Conservation (phyloP, 1,284 basidiomycete genomes). For the Apiotrichum gracile region DNA sequence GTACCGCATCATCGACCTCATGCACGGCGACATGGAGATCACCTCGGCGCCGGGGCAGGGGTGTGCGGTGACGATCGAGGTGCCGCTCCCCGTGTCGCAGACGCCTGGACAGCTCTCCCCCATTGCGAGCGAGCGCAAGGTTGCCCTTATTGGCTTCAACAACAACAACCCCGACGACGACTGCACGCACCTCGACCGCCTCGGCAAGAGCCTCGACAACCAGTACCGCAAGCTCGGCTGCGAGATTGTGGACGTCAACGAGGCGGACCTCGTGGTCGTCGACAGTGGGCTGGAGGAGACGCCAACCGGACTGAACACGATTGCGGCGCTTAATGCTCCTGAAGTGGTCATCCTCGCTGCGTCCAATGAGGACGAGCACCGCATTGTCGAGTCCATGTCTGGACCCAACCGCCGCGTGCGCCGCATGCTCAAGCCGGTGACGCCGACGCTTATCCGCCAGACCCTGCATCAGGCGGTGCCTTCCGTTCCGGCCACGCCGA, state of each 20-base stretch:
- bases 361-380: conserved; percentile 15
- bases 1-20: conserved; percentile 41
- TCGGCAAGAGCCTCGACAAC: conserved; percentile 24
- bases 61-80: conserved; percentile 37
- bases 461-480: conserved; percentile 9
- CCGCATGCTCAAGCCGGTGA: conserved; percentile 32
- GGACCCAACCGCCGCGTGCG: conserved; percentile 10
- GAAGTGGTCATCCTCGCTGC: conserved; percentile 33
- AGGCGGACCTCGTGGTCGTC: conserved; percentile 36
- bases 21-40: conserved; percentile 44
- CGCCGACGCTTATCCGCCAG: conserved; percentile 32
- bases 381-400: not conserved
- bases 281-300: conserved; percentile 28
- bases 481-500: not conserved
- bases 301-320: not conserved
- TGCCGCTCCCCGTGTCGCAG: conserved; percentile 23
- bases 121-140: conserved; percentile 13
- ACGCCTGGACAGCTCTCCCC: not conserved
- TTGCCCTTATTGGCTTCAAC: conserved; percentile 33
- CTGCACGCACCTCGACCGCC: conserved; percentile 8
- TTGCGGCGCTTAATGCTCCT: conserved; percentile 16
- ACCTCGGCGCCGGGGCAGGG: conserved; percentile 36
- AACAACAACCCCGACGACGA: not conserved
- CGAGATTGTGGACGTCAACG: conserved; percentile 20
- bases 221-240: conserved; percentile 31